Percentiles rank a stretch among this genome's conserved stretches.
Evolutionary conservation across 139 green algal species (phyloP).

Genomic region (Chlorella sp.): DNA sequence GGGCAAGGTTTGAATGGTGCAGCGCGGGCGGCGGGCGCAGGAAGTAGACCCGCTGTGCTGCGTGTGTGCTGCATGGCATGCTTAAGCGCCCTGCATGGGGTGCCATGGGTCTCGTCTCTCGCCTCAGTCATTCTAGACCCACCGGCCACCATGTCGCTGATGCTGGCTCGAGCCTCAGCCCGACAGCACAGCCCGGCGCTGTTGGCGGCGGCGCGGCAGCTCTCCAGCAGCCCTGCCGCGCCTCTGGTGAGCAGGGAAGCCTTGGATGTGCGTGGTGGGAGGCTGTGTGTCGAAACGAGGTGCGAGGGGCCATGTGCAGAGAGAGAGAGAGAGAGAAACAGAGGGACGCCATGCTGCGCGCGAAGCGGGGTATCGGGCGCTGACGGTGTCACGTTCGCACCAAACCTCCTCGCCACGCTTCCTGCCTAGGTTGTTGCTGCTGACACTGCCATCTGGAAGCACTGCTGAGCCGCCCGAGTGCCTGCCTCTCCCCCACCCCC

Average conservation of each 20-base stretch:
- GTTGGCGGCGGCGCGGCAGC: background rate
- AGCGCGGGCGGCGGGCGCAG: background rate
- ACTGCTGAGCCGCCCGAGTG: too few species aligned
- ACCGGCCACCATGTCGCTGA: background rate
- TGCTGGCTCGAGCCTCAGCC: background rate
- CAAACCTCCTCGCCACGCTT: too few species aligned
- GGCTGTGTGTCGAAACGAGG: too few species aligned
- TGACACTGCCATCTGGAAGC: too few species aligned
- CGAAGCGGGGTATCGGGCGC: too few species aligned
- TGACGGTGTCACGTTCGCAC: too few species aligned
- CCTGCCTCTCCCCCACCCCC: too few species aligned
- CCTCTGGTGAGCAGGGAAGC: background rate
- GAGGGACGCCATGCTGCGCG: too few species aligned
- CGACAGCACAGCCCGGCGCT: background rate
- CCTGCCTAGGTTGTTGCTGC: too few species aligned
- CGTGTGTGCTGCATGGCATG: background rate
- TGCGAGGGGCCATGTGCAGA: too few species aligned
- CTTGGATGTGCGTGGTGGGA: background rate
- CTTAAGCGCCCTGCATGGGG: background rate
- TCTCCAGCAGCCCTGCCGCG: background rate
- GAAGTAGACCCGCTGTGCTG: background rate
- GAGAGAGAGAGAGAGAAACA: too few species aligned
- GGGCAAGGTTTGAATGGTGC: background rate
- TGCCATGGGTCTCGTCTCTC: background rate
- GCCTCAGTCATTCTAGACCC: background rate